Evolutionary conservation across 805 yeast species (phyloP).

Genomic region (Schwanniomyces vanrijiae): DNA sequence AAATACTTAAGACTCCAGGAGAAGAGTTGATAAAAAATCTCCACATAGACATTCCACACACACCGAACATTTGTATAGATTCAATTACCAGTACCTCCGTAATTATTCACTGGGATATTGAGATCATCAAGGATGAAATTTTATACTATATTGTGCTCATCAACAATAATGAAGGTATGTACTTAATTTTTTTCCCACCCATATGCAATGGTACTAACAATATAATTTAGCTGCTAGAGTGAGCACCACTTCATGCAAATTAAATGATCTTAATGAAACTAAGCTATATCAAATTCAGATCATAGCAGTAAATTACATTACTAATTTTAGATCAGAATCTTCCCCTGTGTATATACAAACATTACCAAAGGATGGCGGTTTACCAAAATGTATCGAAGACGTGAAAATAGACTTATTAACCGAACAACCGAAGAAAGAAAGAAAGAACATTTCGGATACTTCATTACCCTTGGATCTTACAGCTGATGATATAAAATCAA

Average conservation of each 20-base stretch:
- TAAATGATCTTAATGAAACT: constrained; percentile 26
- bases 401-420: neutral
- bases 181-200: too few relatives aligned
- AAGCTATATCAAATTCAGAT: constrained; percentile 35
- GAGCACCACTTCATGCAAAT: constrained; percentile 32
- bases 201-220: constrained; percentile 5
- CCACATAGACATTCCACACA: constrained; percentile 54
- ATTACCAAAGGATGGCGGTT: constrained; percentile 4
- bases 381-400: neutral
- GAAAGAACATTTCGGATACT: neutral
- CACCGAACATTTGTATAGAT: constrained; percentile 56
- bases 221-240: constrained; percentile 27
- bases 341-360: constrained; percentile 34
- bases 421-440: constrained; percentile 3
- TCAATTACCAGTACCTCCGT: constrained; percentile 46
- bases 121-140: constrained; percentile 25
- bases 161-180: constrained; percentile 28
- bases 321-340: constrained; percentile 35
- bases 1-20: constrained; percentile 43
- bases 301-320: constrained; percentile 34
- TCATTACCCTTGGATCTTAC: neutral
- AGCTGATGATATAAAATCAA: constrained; percentile 10
- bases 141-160: constrained; percentile 33
- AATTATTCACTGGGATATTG: constrained; percentile 57
- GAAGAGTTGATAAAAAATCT: constrained; percentile 46